Conservation (phyloP, 2,329 filamentous ascomycete genomes). For the Epichloe sibirici region DNA sequence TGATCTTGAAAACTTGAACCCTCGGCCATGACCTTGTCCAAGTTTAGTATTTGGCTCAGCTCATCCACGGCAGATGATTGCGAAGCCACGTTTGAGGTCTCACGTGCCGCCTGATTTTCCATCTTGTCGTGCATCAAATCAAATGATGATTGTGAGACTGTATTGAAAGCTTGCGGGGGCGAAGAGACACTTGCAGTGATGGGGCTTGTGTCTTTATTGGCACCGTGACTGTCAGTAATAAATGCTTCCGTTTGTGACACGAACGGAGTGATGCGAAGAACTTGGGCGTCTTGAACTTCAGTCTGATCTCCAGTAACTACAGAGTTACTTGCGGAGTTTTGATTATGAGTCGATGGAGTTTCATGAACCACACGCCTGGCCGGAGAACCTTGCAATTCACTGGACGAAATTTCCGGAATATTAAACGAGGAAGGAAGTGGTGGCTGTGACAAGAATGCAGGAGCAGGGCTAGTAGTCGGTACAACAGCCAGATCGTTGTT, state of each 20-base stretch:
- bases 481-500: neutral
- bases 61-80: constrained; percentile 8
- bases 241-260: constrained; percentile 8
- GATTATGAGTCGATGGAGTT: neutral
- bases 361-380: constrained; percentile 2
- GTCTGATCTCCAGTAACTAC: neutral
- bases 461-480: constrained; percentile 2
- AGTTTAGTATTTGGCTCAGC: constrained; percentile 8
- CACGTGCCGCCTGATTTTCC: constrained; percentile 1
- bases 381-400: neutral
- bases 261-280: constrained; percentile 8
- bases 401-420: constrained; percentile 4
- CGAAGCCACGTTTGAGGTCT: neutral
- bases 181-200: neutral
- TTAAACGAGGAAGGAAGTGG: neutral
- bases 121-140: neutral
- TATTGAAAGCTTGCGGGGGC: neutral
- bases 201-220: neutral
- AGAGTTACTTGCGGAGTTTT: neutral
- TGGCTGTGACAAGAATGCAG: constrained; percentile 10
- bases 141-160: neutral
- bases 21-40: constrained; percentile 6
- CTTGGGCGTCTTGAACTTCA: constrained; percentile 18
- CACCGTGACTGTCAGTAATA: constrained; percentile 8
- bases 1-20: neutral